phyloP scores from a whole-genome alignment of 108 stramenopile genomes.

The Parmales sp. region DNA sequence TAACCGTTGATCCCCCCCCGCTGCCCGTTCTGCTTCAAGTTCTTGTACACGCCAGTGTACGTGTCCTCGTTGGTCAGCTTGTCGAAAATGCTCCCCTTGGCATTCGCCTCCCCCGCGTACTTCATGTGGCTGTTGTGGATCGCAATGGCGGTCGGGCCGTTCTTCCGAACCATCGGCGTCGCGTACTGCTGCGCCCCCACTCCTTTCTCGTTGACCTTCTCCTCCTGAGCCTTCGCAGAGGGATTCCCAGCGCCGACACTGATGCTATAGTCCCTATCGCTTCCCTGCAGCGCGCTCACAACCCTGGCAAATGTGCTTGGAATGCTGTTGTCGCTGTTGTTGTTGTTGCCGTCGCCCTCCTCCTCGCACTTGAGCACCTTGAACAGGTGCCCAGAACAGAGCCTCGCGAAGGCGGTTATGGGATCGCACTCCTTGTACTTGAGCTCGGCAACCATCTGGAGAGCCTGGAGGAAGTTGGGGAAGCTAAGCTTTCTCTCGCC shows the following conservation, averaged over 20 bases:
- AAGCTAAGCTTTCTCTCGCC: conserved; percentile 16
- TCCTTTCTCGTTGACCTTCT: neutral
- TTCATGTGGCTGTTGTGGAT: no score
- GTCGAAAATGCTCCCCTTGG: conserved; percentile 9
- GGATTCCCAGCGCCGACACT: neutral
- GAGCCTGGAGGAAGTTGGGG: conserved; percentile 25
- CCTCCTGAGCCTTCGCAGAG: neutral
- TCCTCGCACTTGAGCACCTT: neutral
- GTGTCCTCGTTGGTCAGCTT: neutral
- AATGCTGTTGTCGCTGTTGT: neutral
- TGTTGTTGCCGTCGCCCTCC: no score
- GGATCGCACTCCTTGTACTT: conserved; percentile 20
- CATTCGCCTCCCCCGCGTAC: no score
- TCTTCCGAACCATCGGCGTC: no score
- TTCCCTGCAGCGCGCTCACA: neutral
- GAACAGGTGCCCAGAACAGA: neutral
- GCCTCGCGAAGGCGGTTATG: neutral
- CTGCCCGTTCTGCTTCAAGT: neutral
- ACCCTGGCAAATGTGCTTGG: neutral
- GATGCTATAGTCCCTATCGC: no score
- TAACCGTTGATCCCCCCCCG: conserved; percentile 11
- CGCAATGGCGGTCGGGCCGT: no score
- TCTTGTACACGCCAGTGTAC: conserved; percentile 20
- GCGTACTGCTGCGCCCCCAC: no score
- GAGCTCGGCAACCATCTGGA: conserved; percentile 6